Base-by-base conservation (phyloP, 768 basidiomycete genomes). In the Mrakia blollopis region DNA sequence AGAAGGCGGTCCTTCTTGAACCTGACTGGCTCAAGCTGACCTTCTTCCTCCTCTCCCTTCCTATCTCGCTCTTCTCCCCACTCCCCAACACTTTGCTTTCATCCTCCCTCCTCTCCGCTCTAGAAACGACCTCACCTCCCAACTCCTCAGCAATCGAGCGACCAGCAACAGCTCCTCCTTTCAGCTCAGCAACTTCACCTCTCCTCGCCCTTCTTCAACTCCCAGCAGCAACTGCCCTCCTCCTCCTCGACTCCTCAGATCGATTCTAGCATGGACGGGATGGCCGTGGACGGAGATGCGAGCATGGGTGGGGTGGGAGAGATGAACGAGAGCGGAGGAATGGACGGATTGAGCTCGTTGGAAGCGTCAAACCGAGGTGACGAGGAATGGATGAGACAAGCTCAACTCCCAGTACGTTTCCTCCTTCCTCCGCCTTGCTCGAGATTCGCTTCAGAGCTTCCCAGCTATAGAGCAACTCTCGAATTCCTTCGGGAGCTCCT, bases 111-210 rank as follows among this genome's bases (percentile, higher is more conserved):
- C 10, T 25, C 23, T 35, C 23, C 25, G 28, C 8, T 41, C 10
- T 30, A 73, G 72, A 73, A 73, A 39, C 72, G 72, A 25, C 72
- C 72, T 44, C 72, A 72, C 11, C 32, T 72, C 61, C 39, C 72
- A 11, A 61, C 39, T n/a, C 72, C 57, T 39, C 57, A 32, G 3
- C 70, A 50, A 44, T 62, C 54, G 3, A 28, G 35, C 54, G 57
- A 57, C 25, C 57, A 25, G 54, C 52, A 41, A 37, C 57, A 35
- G 52, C 60, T 73, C 32, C 72, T 61, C 54, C 37, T 60, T 37
- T 28, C 32, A 57, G 57, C 72, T 13, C 52, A 72, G 54, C 35
- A 32, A 21, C 71, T 72, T 35, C 71, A 52, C 18, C 71, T 72
- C 28, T 54, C 50, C 52, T 72, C 71, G 11, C 71, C 71, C 14